Percentiles rank a stretch among this genome's conserved stretches.
These are phyloP conservation scores for Thecaphora frezii DNA, from an alignment of 1,284 basidiomycete genomes.

Conservation along the genomic window DNA sequence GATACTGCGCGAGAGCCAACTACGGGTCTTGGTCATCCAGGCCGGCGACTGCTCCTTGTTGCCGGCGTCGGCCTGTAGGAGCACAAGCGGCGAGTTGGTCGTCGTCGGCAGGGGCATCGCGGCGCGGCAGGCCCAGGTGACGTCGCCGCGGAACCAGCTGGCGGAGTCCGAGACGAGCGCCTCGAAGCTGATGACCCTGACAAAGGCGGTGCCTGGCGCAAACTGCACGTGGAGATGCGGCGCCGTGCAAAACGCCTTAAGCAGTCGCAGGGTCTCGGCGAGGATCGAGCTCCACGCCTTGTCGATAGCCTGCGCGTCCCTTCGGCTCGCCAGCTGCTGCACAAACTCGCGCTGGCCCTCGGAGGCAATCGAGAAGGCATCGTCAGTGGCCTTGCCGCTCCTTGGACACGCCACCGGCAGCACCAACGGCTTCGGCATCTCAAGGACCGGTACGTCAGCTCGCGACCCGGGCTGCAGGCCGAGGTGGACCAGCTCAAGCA, in stretches of 20 bases:
- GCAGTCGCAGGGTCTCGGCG: not conserved
- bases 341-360: not conserved
- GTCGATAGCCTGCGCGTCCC: not conserved
- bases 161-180: not conserved
- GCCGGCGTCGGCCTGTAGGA: not conserved
- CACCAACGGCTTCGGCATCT: not conserved
- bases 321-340: not conserved
- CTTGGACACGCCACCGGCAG: not conserved
- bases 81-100: not conserved
- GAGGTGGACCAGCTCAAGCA: not conserved
- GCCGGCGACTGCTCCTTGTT: not conserved
- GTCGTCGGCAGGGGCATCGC: not conserved
- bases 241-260: not conserved
- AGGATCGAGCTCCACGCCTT: not conserved
- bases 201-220: not conserved
- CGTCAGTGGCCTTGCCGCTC: not conserved
- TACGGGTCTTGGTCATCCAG: slow-evolving; percentile 1
- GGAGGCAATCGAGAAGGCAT: not conserved
- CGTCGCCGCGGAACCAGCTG: not conserved
- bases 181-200: not conserved
- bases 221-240: not conserved
- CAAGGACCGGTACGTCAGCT: too few species aligned
- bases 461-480: not conserved
- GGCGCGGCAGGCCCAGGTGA: not conserved
- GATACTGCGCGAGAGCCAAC: not conserved